A percentile compares a stretch with the other conserved stretches of the same genome.
These are phyloP conservation scores for Anacardium occidentale DNA, from an alignment of 345 rosid genomes.

Conservation along the genomic window DNA sequence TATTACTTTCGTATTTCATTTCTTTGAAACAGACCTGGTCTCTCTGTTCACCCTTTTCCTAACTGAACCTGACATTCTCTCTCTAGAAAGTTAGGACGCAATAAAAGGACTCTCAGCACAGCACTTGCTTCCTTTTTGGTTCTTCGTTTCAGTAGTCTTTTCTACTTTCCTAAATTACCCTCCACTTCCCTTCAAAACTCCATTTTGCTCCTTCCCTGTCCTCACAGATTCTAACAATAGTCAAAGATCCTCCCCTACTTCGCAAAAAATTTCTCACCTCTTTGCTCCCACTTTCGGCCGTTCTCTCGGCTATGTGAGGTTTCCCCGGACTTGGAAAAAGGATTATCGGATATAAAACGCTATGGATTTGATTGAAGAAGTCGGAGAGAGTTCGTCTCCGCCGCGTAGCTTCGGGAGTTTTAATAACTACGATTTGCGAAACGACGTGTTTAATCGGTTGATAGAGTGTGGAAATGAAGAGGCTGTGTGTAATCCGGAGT, in stretches of 20 bases:
- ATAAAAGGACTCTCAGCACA: background rate
- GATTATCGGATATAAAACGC: background rate
- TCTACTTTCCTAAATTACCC: slow-evolving; percentile 29
- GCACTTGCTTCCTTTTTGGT: background rate
- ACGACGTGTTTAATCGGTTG: slow-evolving; percentile 53
- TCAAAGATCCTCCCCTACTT: slow-evolving; percentile 48
- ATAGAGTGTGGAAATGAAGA: slow-evolving; percentile 51
- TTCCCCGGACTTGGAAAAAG: background rate
- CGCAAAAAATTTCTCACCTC: slow-evolving; percentile 10
- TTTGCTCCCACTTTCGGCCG: slow-evolving; percentile 7
- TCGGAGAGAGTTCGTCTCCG: slow-evolving; percentile 82
- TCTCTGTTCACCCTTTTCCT: background rate
- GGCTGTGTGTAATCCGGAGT: slow-evolving; percentile 48
- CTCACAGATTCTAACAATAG: slow-evolving; percentile 39
- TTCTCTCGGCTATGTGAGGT: slow-evolving; percentile 15
- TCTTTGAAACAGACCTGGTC: background rate
- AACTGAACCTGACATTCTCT: slow-evolving; percentile 17
- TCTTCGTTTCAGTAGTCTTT: background rate
- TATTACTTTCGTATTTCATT: no score
- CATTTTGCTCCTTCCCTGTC: slow-evolving; percentile 9
- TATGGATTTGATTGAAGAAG: slow-evolving; percentile 75
- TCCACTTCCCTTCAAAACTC: background rate
- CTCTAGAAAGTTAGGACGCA: background rate
- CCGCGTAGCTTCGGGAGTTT: slow-evolving; percentile 54
- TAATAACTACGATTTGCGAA: slow-evolving; percentile 45